Conservation (phyloP, 352 stramenopile species). For the Phytophthora sp. region DNA sequence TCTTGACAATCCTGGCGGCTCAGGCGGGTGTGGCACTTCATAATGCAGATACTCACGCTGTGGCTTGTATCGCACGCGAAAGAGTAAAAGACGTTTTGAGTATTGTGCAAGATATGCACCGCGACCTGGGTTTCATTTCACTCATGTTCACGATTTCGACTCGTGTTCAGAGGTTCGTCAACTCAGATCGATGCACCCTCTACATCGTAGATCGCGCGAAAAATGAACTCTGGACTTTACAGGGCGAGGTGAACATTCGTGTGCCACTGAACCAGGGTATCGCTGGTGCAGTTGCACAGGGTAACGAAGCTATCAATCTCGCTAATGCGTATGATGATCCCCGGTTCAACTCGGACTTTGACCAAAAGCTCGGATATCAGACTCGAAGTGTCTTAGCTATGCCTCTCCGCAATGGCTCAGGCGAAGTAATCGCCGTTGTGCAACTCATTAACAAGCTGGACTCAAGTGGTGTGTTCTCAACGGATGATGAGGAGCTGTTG, state of each 20-base stretch:
- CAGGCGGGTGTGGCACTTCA: slow-evolving; percentile 88
- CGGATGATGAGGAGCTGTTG: slow-evolving; percentile 89
- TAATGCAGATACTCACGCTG: slow-evolving; percentile 80
- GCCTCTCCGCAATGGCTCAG: slow-evolving; percentile 78
- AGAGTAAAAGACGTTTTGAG: slow-evolving; percentile 83
- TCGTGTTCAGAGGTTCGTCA: slow-evolving; percentile 85
- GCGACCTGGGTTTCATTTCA: slow-evolving; percentile 89
- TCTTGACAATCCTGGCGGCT: slow-evolving; percentile 83
- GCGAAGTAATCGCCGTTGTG: slow-evolving; percentile 85
- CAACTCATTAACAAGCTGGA: slow-evolving; percentile 91
- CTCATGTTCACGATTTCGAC: slow-evolving; percentile 93
- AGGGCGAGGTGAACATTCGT: slow-evolving; percentile 89
- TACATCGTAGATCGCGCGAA: slow-evolving; percentile 92
- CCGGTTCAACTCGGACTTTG: slow-evolving; percentile 90
- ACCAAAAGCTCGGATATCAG: slow-evolving; percentile 88
- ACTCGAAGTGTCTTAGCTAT: slow-evolving; percentile 90
- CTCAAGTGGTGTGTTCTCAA: slow-evolving; percentile 73
- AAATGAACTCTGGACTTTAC: slow-evolving; percentile 91
- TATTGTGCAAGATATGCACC: slow-evolving; percentile 92
- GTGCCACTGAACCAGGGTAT: slow-evolving; percentile 89
- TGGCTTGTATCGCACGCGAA: slow-evolving; percentile 58
- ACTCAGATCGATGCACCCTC: slow-evolving; percentile 92
- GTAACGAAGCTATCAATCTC: slow-evolving; percentile 81
- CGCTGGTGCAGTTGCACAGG: slow-evolving; percentile 72
- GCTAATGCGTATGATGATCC: slow-evolving; percentile 87